Base-by-base conservation (phyloP, 1,284 basidiomycete genomes). In the Pyrrhoderma noxium region DNA sequence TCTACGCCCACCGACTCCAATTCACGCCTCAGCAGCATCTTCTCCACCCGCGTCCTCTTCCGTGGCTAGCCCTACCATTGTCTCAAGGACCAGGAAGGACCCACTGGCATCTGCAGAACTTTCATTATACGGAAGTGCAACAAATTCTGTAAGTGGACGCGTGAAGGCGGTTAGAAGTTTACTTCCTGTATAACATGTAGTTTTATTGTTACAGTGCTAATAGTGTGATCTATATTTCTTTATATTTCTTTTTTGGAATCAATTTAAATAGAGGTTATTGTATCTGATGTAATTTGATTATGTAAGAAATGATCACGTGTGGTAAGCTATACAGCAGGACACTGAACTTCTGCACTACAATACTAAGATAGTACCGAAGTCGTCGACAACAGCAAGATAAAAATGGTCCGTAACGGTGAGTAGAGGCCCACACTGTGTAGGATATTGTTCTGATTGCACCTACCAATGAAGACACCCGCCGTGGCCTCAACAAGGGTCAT, bases 401-500 rank as follows among this genome's bases (percentile, higher is more conserved):
- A 75, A 82, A 72, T 88, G 85, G 75, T 72, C 64, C 83, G 85
- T 64, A 79, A 72, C 68, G 81, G 85, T 87, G 70, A 70, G 69
- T 64, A 45, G 50, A 25, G 44, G 18, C 44, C 41, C 50, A 44
- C 23, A 45, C 54, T 47, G 31, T 56, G 44, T n/a, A 31, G 25
- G 43, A 44, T 37, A 35, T 37, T 18, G 25, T n/a, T 16, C 16
- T 36, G 16, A 8, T n/a, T 7, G 31, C 23, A 5, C 38, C 8
- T 8, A n/a, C 8, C 4, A 16, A 19, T 51, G 36, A 58, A 96
- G 95, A 95, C 76, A 73, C 94, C 69, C 89, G 91, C 65, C 77
- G 77, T 72, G 96, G 96, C 65, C 76, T 81, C 65, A 96, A 95
- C 83, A 85, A 87, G 65, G 96, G 96, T 63, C 89, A 88, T 77